phyloP scores from a whole-genome alignment of 2,329 filamentous ascomycete genomes.

The Plectosphaerella sp. region DNA sequence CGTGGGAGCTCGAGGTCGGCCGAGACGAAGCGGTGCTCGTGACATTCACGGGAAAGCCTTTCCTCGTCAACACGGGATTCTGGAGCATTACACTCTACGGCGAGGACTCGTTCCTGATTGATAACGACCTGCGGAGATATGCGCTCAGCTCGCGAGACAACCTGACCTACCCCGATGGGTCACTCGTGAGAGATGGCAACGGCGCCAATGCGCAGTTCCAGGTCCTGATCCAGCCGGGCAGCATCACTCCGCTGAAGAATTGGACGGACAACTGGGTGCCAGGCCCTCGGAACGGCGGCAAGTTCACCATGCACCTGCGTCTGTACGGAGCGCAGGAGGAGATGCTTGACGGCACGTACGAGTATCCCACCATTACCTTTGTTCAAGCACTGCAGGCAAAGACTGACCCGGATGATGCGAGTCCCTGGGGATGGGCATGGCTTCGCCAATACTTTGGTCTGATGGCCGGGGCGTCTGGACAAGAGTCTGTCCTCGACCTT shows the following conservation, averaged over 20 bases:
- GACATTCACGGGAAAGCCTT: constrained; percentile 9
- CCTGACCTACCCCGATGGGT: constrained; percentile 19
- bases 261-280: constrained; percentile 11
- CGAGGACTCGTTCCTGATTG: constrained; percentile 15
- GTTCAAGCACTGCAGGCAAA: too few relatives aligned
- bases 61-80: constrained; percentile 11
- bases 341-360: too few relatives aligned
- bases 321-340: too few relatives aligned
- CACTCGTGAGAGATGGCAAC: constrained; percentile 7
- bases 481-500: too few relatives aligned
- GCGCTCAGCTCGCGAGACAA: constrained; percentile 18
- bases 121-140: constrained; percentile 17
- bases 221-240: constrained; percentile 19
- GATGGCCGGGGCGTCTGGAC: too few relatives aligned
- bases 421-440: too few relatives aligned
- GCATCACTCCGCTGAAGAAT: constrained; percentile 17
- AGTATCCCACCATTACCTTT: too few relatives aligned
- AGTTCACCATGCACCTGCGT: too few relatives aligned
- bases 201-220: constrained; percentile 13
- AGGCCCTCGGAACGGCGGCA: too few relatives aligned
- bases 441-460: too few relatives aligned
- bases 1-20: constrained; percentile 2
- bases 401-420: too few relatives aligned
- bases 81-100: constrained; percentile 22
- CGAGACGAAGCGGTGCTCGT: too few relatives aligned